Percentiles rank a stretch among this genome's conserved stretches.
Conservation (phyloP, 805 yeast species). For the Yarrowia sp. region DNA sequence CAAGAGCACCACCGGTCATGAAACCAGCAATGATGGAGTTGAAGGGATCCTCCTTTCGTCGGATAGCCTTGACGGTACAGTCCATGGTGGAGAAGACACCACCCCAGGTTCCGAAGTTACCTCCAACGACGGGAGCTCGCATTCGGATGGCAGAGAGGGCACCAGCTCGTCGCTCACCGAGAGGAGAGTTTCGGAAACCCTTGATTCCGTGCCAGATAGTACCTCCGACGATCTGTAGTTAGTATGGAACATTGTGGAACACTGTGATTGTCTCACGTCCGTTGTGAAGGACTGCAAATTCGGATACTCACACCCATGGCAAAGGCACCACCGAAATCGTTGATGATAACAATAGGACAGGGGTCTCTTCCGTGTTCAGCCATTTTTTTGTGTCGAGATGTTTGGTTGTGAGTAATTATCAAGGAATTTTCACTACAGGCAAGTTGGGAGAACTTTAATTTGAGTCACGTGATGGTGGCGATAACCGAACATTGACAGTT, state of each 20-base stretch:
- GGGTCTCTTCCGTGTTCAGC: conserved; percentile 96
- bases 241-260: conserved; percentile 16
- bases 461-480: conserved; percentile 3
- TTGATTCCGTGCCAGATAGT: conserved; percentile 98
- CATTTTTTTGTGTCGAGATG: conserved; percentile 17
- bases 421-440: conserved; percentile 14
- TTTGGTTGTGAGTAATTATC: conserved; percentile 24
- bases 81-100: conserved; percentile 94
- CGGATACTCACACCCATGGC: conserved; percentile 79
- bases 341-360: conserved; percentile 92
- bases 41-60: conserved; percentile 98
- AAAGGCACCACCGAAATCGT: conserved; percentile 98
- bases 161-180: conserved; percentile 89
- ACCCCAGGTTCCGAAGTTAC: conserved; percentile 99
- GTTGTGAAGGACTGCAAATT: not conserved
- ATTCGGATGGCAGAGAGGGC: conserved; percentile 88
- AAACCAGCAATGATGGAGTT: conserved; percentile 97
- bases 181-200: conserved; percentile 96
- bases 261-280: not conserved
- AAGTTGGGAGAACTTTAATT: conserved; percentile 18
- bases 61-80: conserved; percentile 90
- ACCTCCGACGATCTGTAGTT: conserved; percentile 75
- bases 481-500: not conserved
- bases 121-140: conserved; percentile 98
- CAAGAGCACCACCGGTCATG: conserved; percentile 96